Base-by-base conservation (phyloP, 2,329 filamentous ascomycete genomes). In the Exophiala sideris region DNA sequence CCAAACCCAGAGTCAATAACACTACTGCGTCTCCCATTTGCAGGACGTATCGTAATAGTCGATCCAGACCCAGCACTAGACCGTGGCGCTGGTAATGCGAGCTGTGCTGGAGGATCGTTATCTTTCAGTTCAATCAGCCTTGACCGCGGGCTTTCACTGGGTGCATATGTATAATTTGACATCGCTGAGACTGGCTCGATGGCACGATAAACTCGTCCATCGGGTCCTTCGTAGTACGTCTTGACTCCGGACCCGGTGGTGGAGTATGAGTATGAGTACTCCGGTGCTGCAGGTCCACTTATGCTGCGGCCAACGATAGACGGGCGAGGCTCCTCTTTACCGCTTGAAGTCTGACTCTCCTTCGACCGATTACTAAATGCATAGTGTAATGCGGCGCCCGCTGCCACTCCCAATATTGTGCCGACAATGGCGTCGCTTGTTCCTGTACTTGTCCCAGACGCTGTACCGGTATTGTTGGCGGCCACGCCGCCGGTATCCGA, bases 381-480 rank as follows among this genome's bases (percentile, higher is more conserved):
- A 70, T 94, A 95, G 8, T 88, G 86, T 38, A 88, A 76, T 8
- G 86, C 87, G 34, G 86, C 88, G 36, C 87, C 88, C 14, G 88
- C 88, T 12, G 88, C 89, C 32, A 87, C 88, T 40, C 89, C 89
- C 45, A 95, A 78, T 9, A 95, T 76, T 6, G 88, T 87, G 6
- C 89, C 88, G 42, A 94, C 78, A 39, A 91, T 78, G 16, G 83
- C 81, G 61, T 85, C 85, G 38, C 82, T 77, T 46, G 76, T 78
- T 41, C 59, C 62, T 6, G 66, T 63, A 20, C 49, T 45, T 29
- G 57, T 62, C 16, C 58, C 54, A 29, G 65, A 67, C 68, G 69
- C 24, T 29, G 24, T 14, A 63, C 59, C 24, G 4, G 34, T 9
- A 18, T 34, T 62, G 46, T 53, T 51, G 35, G 60, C 49, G 39